These are phyloP conservation scores for Claviceps capensis DNA, from an alignment of 2,329 filamentous ascomycete genomes.

Conservation along the genomic window DNA sequence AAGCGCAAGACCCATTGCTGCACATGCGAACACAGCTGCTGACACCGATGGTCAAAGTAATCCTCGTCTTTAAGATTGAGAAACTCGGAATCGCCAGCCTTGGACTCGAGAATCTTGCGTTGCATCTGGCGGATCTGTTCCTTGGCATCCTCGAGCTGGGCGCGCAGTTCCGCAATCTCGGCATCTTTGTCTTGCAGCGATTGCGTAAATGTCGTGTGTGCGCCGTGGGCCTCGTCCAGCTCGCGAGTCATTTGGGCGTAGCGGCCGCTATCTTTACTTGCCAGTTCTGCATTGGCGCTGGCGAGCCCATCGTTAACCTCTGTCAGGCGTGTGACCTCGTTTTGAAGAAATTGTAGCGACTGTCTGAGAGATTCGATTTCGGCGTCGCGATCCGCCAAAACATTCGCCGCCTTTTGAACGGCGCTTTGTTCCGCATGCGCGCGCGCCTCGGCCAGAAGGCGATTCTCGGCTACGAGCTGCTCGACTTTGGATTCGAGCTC, in stretches of 20 bases:
- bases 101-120: conserved; percentile 41
- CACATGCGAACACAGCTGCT: conserved; percentile 88
- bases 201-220: conserved; percentile 48
- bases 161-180: conserved; percentile 65
- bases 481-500: conserved; percentile 81
- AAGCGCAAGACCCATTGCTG: conserved; percentile 97
- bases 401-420: conserved; percentile 51
- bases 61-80: conserved; percentile 76
- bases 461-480: conserved; percentile 74
- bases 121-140: conserved; percentile 41
- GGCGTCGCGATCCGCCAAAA: conserved; percentile 67
- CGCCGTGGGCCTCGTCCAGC: conserved; percentile 51
- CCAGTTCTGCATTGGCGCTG: conserved; percentile 64
- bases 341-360: conserved; percentile 65
- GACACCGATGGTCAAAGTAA: conserved; percentile 88
- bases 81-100: conserved; percentile 55
- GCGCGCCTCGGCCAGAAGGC: conserved; percentile 60
- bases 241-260: conserved; percentile 54
- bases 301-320: conserved; percentile 72
- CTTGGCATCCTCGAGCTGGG: conserved; percentile 62
- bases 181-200: conserved; percentile 69
- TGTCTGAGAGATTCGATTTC: conserved; percentile 75
- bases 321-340: conserved; percentile 66
- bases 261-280: conserved; percentile 60
- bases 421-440: conserved; percentile 52